Conservation (phyloP, 495 filamentous ascomycete species). For the Penicillium goetzii region DNA sequence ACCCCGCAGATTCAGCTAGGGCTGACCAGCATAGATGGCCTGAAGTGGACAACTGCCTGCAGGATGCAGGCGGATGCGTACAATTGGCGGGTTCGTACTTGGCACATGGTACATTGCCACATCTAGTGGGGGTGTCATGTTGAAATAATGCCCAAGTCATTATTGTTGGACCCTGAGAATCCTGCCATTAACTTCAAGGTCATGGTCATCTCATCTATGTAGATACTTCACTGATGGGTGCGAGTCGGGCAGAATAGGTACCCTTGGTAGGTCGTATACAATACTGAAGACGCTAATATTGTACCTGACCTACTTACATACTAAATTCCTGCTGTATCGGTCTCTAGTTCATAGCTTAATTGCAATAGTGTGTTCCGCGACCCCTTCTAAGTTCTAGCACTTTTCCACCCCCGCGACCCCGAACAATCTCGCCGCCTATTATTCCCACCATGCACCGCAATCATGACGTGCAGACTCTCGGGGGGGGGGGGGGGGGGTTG, state of each 20-base stretch:
- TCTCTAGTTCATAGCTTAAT: not conserved
- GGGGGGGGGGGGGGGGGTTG: not conserved
- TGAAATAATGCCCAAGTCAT: conserved; percentile 3
- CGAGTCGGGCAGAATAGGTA: not conserved
- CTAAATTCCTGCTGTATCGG: too few species aligned
- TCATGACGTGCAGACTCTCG: not conserved
- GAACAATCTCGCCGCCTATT: too few species aligned
- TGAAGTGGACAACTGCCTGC: too few species aligned
- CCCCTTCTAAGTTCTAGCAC: too few species aligned
- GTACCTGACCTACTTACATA: too few species aligned
- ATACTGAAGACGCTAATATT: too few species aligned
- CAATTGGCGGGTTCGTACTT: not conserved
- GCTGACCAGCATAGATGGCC: not conserved
- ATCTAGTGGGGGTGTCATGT: not conserved
- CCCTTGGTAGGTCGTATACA: not conserved
- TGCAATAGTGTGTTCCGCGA: not conserved
- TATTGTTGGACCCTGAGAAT: too few species aligned
- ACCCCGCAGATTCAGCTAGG: not conserved
- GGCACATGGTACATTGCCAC: not conserved
- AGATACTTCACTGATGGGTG: not conserved
- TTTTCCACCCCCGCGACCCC: too few species aligned
- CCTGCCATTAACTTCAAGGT: too few species aligned
- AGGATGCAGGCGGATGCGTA: not conserved
- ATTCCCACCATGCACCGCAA: not conserved
- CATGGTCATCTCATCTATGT: too few species aligned